These are phyloP conservation scores for Hypoxylon perforatum DNA, from an alignment of 495 filamentous ascomycete species.

Conservation along the genomic window DNA sequence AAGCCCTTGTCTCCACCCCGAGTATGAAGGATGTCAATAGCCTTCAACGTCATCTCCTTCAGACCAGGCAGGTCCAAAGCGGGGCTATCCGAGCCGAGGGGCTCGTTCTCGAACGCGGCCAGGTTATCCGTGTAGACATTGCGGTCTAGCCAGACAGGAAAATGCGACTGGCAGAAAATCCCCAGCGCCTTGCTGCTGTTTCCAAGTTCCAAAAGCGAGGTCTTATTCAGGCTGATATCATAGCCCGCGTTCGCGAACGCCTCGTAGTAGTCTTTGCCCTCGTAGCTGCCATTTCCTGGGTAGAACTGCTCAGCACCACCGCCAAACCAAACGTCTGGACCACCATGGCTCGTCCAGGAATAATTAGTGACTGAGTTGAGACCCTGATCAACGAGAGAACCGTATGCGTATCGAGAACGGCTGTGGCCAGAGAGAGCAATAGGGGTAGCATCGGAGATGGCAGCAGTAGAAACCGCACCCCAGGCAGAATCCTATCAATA, in stretches of 20 bases:
- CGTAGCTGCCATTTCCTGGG: constrained; percentile 62
- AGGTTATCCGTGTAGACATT: constrained; percentile 76
- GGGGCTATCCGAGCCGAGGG: constrained; percentile 65
- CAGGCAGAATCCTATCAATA: constrained; percentile 52
- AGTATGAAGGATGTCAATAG: constrained; percentile 73
- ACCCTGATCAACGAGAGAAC: constrained; percentile 69
- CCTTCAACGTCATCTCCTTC: constrained; percentile 85
- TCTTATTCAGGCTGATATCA: constrained; percentile 73
- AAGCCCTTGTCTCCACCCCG: constrained; percentile 73
- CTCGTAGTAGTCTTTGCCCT: constrained; percentile 72
- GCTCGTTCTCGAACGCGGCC: constrained; percentile 67
- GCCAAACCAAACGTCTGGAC: constrained; percentile 78
- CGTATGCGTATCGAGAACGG: constrained; percentile 69
- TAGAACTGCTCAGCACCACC: constrained; percentile 79
- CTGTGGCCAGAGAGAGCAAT: constrained; percentile 75
- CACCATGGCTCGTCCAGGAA: constrained; percentile 73
- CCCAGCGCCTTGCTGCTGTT: constrained; percentile 70
- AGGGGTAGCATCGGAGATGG: constrained; percentile 78
- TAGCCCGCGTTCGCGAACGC: constrained; percentile 74
- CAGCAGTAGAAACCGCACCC: constrained; percentile 72
- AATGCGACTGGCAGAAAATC: constrained; percentile 72
- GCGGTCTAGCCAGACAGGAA: constrained; percentile 78
- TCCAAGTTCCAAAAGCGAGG: constrained; percentile 62
- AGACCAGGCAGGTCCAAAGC: constrained; percentile 76
- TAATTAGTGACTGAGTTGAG: constrained; percentile 70